phyloP scores from a whole-genome alignment of 208 protist species.

The Naegleria fowleri region DNA sequence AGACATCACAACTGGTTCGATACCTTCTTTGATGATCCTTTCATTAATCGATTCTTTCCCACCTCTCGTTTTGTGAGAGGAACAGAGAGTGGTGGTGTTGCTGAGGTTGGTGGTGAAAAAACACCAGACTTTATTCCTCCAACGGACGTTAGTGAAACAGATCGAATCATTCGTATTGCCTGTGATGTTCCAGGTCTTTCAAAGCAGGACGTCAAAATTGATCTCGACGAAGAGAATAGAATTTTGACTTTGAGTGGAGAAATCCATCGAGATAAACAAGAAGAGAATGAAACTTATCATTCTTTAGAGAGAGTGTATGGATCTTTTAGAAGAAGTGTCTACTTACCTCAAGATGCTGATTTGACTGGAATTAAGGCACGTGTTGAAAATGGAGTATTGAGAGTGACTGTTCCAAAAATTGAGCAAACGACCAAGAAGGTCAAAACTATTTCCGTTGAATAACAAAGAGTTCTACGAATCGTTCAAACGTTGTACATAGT shows the following conservation, averaged over 20 bases:
- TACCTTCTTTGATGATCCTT: neutral
- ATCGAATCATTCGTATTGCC: neutral
- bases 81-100: no score
- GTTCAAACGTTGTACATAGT: no score
- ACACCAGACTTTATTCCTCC: neutral
- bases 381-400: slow-evolving; percentile 24
- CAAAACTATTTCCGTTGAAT: neutral
- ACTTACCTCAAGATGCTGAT: slow-evolving; percentile 14
- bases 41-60: neutral
- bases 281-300: slow-evolving; percentile 27
- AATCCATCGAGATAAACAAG: neutral
- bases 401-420: slow-evolving; percentile 17
- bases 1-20: neutral
- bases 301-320: neutral
- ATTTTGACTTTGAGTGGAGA: slow-evolving; percentile 21
- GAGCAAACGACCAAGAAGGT: neutral
- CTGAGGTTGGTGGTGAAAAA: no score
- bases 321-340: neutral
- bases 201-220: slow-evolving; percentile 14
- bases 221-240: slow-evolving; percentile 15
- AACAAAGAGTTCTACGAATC: neutral
- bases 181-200: slow-evolving; percentile 8
- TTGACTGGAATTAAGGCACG: neutral
- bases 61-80: no score
- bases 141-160: slow-evolving; percentile 6